A percentile compares a stretch with the other conserved stretches of the same genome.
Evolutionary conservation across 108 stramenopile genomes (phyloP).

Genomic region (Aurantiochytrium sp.): DNA sequence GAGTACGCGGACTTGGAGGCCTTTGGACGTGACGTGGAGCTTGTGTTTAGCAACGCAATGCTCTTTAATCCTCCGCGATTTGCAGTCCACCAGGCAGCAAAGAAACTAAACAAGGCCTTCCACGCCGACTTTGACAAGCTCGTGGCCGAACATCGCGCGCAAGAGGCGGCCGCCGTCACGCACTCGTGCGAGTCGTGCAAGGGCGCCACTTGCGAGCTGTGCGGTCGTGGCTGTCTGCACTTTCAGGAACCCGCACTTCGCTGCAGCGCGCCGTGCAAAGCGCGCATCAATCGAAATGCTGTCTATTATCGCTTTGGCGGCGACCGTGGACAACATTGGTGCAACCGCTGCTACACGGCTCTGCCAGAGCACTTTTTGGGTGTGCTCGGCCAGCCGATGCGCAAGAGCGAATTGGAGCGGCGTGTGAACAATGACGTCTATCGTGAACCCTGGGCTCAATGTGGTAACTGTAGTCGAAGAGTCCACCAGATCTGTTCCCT

Average conservation of each 20-base stretch:
- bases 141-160: background rate
- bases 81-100: conserved; percentile 67
- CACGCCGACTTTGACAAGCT: background rate
- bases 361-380: conserved; percentile 50
- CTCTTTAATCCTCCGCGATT: conserved; percentile 75
- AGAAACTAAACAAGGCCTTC: conserved; percentile 31
- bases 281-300: conserved; percentile 68
- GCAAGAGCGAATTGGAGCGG: conserved; percentile 60
- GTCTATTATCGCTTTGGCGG: conserved; percentile 66
- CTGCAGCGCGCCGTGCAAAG: conserved; percentile 48
- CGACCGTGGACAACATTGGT: conserved; percentile 72
- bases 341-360: conserved; percentile 58
- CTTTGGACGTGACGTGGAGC: conserved; percentile 55
- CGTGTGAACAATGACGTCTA: conserved; percentile 70
- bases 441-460: conserved; percentile 74
- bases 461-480: conserved; percentile 72
- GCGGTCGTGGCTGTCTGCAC: conserved; percentile 45
- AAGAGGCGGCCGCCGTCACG: background rate
- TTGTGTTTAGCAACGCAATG: conserved; percentile 77
- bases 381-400: conserved; percentile 68
- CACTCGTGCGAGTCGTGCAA: conserved; percentile 16
- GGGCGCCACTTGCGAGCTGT: conserved; percentile 52
- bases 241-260: conserved; percentile 35
- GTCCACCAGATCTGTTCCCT: conserved; percentile 89
- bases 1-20: conserved; percentile 61